These are phyloP conservation scores for Avena insularis DNA, from an alignment of 176 grass and related monocot genomes.

Conservation along the genomic window DNA sequence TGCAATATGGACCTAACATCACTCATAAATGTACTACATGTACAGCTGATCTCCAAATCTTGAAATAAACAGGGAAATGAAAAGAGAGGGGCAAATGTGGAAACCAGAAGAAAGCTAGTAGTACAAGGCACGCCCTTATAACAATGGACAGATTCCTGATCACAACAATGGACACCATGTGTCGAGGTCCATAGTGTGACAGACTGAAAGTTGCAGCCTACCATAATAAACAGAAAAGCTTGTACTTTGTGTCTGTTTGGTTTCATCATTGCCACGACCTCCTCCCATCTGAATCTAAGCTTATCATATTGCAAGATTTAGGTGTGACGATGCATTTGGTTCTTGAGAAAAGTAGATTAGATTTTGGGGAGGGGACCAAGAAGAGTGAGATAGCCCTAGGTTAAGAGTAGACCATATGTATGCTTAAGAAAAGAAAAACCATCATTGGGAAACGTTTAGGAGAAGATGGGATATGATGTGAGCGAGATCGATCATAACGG, in stretches of 20 bases:
- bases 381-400: slow-evolving; percentile 40
- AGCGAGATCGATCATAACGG: slow-evolving; percentile 31
- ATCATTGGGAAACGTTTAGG: slow-evolving; percentile 25
- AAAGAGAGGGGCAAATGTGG: slow-evolving; percentile 32
- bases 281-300: slow-evolving; percentile 19
- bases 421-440: slow-evolving; percentile 10
- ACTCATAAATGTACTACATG: slow-evolving; percentile 11
- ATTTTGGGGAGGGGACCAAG: slow-evolving; percentile 49
- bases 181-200: slow-evolving; percentile 46
- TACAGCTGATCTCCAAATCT: slow-evolving; percentile 30
- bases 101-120: slow-evolving; percentile 40
- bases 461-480: slow-evolving; percentile 36
- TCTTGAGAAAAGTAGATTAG: slow-evolving; percentile 22
- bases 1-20: slow-evolving; percentile 29
- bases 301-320: slow-evolving; percentile 9
- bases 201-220: slow-evolving; percentile 50
- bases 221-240: slow-evolving; percentile 38
- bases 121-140: slow-evolving; percentile 49
- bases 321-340: not conserved
- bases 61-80: not conserved
- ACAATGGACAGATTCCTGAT: slow-evolving; percentile 63
- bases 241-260: slow-evolving; percentile 41
- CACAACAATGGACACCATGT: slow-evolving; percentile 64
- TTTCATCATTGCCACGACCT: slow-evolving; percentile 24
- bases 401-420: slow-evolving; percentile 28